phyloP scores from a whole-genome alignment of 495 filamentous ascomycete species.

The Daldinia decipiens region DNA sequence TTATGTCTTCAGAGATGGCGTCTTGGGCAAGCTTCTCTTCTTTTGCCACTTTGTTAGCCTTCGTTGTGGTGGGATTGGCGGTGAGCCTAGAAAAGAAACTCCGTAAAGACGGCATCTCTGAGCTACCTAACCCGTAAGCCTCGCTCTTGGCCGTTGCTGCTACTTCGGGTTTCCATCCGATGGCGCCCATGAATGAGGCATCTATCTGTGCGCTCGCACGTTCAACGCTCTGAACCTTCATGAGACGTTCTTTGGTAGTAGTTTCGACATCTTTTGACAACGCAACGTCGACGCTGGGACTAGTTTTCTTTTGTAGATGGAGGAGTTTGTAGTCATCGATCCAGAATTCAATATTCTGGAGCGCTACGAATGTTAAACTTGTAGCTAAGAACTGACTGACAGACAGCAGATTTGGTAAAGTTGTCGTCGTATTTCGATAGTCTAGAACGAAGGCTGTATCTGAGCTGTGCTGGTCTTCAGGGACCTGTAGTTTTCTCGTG shows the following conservation, averaged over 20 bases:
- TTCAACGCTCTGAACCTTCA: slow-evolving; percentile 79
- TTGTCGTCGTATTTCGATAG: slow-evolving; percentile 85
- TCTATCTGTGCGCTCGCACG: slow-evolving; percentile 89
- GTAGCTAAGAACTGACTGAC: slow-evolving; percentile 92
- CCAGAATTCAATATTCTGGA: slow-evolving; percentile 88
- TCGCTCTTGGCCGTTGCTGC: slow-evolving; percentile 52
- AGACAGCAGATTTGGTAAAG: slow-evolving; percentile 83
- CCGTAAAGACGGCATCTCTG: slow-evolving; percentile 69
- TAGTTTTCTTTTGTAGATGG: slow-evolving; percentile 80
- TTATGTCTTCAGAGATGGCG: slow-evolving; percentile 72
- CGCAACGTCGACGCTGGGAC: slow-evolving; percentile 73
- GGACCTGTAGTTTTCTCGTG: slow-evolving; percentile 80
- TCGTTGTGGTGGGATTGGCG: slow-evolving; percentile 49
- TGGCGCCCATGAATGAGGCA: slow-evolving; percentile 87
- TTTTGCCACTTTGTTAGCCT: slow-evolving; percentile 58
- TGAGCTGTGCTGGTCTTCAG: slow-evolving; percentile 65
- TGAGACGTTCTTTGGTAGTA: slow-evolving; percentile 81
- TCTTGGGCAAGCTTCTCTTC: slow-evolving; percentile 66
- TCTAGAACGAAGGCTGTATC: slow-evolving; percentile 93
- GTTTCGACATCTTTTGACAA: slow-evolving; percentile 85
- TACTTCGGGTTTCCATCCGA: slow-evolving; percentile 78
- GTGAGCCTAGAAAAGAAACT: slow-evolving; percentile 83
- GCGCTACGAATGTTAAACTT: slow-evolving; percentile 93
- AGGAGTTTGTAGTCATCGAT: slow-evolving; percentile 88
- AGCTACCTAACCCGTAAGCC: slow-evolving; percentile 46